These are phyloP conservation scores for Russula compacta DNA, from an alignment of 768 basidiomycete genomes.

Conservation along the genomic window DNA sequence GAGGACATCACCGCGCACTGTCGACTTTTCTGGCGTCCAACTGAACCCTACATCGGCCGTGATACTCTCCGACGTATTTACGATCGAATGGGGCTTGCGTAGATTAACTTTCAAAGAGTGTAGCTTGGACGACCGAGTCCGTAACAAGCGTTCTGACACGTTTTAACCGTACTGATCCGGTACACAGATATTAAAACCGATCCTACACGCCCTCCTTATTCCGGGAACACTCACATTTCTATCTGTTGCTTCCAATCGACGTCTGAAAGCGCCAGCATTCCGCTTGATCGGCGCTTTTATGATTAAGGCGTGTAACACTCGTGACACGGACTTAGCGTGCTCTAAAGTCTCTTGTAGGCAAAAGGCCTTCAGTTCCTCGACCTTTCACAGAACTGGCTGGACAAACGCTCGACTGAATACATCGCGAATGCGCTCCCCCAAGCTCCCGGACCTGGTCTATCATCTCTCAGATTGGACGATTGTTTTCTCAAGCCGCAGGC, in stretches of 20 bases:
- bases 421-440: slow-evolving; percentile 60
- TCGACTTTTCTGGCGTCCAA: slow-evolving; percentile 75
- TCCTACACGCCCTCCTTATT: slow-evolving; percentile 84
- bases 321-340: neutral
- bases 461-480: slow-evolving; percentile 82
- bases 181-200: slow-evolving; percentile 69
- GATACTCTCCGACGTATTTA: slow-evolving; percentile 83
- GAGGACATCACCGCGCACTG: slow-evolving; percentile 49
- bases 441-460: slow-evolving; percentile 46
- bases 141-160: slow-evolving; percentile 19
- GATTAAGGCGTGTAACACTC: slow-evolving; percentile 42
- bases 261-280: slow-evolving; percentile 69
- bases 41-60: slow-evolving; percentile 62
- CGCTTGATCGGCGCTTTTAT: slow-evolving; percentile 73
- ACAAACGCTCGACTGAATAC: slow-evolving; percentile 78
- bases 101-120: slow-evolving; percentile 83
- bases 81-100: slow-evolving; percentile 86
- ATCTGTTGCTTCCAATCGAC: slow-evolving; percentile 79
- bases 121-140: slow-evolving; percentile 73
- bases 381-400: slow-evolving; percentile 75
- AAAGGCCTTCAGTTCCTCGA: slow-evolving; percentile 78
- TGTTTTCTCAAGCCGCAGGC: slow-evolving; percentile 65
- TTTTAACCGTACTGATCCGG: neutral
- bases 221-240: slow-evolving; percentile 72
- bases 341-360: slow-evolving; percentile 39